phyloP scores from a whole-genome alignment of 257 asterid genomes.

The Phtheirospermum japonicum region DNA sequence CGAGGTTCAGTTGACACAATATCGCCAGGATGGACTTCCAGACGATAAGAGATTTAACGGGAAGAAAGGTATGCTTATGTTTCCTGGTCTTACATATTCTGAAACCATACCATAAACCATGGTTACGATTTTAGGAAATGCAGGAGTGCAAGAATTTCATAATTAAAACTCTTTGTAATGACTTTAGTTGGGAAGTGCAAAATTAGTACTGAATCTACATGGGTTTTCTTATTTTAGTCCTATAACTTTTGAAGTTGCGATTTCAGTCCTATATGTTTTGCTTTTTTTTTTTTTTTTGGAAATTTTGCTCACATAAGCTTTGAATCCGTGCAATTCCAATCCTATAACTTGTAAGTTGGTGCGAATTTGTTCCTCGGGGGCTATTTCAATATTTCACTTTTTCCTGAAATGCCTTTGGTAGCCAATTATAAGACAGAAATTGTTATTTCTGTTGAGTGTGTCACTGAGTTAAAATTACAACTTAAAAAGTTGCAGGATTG shows the following conservation, averaged over 20 bases:
- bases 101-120: conserved; percentile 1
- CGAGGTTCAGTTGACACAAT: conserved; percentile 77
- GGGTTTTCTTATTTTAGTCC: background rate
- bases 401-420: background rate
- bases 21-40: conserved; percentile 79
- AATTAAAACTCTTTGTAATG: background rate
- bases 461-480: background rate
- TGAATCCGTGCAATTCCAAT: background rate
- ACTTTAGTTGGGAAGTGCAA: background rate
- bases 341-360: no score
- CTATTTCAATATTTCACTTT: no score
- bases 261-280: background rate
- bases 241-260: background rate
- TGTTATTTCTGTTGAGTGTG: no score
- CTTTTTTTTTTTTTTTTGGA: no score
- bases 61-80: conserved; percentile 71
- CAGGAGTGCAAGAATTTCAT: conserved; percentile 6
- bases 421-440: background rate
- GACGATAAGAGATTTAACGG: conserved; percentile 91
- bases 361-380: no score
- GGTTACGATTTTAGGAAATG: background rate
- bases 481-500: background rate
- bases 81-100: conserved; percentile 5
- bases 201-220: background rate
- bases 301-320: background rate